These are phyloP conservation scores for Begonia masoniana DNA, from an alignment of 306 rosid species.

Conservation along the genomic window DNA sequence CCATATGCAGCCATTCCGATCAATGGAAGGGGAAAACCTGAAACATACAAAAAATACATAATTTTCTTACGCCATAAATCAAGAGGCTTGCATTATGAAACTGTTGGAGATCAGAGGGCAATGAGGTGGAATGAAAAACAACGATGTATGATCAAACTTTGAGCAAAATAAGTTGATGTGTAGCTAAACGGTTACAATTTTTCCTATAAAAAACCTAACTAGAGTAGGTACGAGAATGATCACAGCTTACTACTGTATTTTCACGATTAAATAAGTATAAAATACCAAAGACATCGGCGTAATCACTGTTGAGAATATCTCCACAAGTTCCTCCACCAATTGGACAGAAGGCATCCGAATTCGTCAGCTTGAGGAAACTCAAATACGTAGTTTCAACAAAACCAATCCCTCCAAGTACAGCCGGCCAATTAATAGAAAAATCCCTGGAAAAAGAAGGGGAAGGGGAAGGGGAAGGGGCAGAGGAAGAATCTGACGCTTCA, in stretches of 20 bases:
- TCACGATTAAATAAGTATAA: background rate
- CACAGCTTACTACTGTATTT: too few species aligned
- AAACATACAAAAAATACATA: too few species aligned
- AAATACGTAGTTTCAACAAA: conserved; percentile 70
- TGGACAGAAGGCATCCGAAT: conserved; percentile 32
- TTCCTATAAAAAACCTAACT: too few species aligned
- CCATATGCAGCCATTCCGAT: too few species aligned
- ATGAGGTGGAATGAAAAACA: too few species aligned
- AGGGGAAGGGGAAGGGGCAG: background rate
- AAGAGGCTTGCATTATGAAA: conserved; percentile 21
- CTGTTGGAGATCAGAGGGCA: conserved; percentile 23
- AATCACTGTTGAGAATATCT: conserved; percentile 40
- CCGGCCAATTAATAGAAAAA: conserved; percentile 27
- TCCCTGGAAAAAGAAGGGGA: conserved; percentile 17
- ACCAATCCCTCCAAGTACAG: conserved; percentile 55
- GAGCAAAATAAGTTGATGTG: too few species aligned
- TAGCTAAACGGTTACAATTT: too few species aligned
- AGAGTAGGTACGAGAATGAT: too few species aligned
- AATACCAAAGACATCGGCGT: conserved; percentile 66
- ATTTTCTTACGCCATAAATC: too few species aligned
- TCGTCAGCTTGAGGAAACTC: conserved; percentile 22
- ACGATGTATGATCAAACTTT: too few species aligned
- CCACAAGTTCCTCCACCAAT: conserved; percentile 30
- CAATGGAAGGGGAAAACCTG: too few species aligned
- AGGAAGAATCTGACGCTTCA: conserved; percentile 13